These are phyloP conservation scores for Detonula confervacea DNA, from an alignment of 352 stramenopile genomes.

Conservation along the genomic window DNA sequence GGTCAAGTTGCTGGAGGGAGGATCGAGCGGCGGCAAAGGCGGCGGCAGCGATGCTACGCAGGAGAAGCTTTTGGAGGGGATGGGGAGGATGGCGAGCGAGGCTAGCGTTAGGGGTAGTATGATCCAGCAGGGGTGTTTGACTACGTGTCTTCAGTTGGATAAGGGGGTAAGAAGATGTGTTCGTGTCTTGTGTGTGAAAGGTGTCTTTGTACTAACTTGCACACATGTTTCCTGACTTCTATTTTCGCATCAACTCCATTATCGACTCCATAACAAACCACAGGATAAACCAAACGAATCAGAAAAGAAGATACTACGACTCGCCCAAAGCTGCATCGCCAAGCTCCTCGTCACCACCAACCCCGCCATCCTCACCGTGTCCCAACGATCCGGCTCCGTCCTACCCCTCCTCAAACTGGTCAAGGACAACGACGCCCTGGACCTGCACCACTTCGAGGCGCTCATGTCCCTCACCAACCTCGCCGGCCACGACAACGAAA, in stretches of 20 bases:
- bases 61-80: conserved; percentile 71
- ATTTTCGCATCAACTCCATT: too few species aligned
- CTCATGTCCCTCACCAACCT: conserved; percentile 98
- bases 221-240: too few species aligned
- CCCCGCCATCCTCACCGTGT: conserved; percentile 89
- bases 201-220: too few species aligned
- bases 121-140: conserved; percentile 87
- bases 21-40: conserved; percentile 42
- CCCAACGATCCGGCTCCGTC: conserved; percentile 84
- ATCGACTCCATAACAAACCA: too few species aligned
- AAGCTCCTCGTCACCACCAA: conserved; percentile 98
- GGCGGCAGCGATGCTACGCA: conserved; percentile 64
- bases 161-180: conserved; percentile 67
- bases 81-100: conserved; percentile 83
- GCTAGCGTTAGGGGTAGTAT: conserved; percentile 79
- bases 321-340: conserved; percentile 91
- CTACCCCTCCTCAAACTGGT: conserved; percentile 91
- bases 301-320: conserved; percentile 89
- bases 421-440: conserved; percentile 87
- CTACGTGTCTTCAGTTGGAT: conserved; percentile 75
- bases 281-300: conserved; percentile 78
- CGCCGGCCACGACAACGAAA: conserved; percentile 91
- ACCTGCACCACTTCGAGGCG: conserved; percentile 91
- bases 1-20: conserved; percentile 83
- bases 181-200: too few species aligned